These are phyloP conservation scores for Hansenula sp. DNA, from an alignment of 1,139 yeast genomes.

Conservation along the genomic window DNA sequence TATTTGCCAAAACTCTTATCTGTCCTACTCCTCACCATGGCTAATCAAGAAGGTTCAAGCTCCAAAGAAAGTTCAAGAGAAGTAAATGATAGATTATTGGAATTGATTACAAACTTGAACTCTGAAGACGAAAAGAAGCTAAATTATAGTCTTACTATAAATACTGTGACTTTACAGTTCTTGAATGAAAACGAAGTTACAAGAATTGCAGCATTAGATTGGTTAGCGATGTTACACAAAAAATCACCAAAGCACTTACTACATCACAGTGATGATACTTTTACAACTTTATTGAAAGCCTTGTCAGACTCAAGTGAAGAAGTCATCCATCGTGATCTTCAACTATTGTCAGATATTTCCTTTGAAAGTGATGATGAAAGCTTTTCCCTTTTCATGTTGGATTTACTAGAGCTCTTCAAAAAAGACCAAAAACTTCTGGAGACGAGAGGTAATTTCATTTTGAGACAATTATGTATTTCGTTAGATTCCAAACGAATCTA, in stretches of 20 bases:
- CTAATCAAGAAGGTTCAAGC: conserved; percentile 42
- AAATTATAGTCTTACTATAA: conserved; percentile 57
- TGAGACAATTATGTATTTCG: conserved; percentile 79
- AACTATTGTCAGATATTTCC: conserved; percentile 75
- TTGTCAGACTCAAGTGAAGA: conserved; percentile 83
- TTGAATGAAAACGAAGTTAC: conserved; percentile 75
- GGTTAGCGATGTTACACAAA: conserved; percentile 82
- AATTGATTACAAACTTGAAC: conserved; percentile 35
- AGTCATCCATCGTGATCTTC: conserved; percentile 75
- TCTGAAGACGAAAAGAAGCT: conserved; percentile 33
- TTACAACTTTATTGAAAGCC: conserved; percentile 75
- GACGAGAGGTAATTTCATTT: conserved; percentile 77
- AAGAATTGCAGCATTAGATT: conserved; percentile 80
- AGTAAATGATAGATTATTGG: conserved; percentile 48
- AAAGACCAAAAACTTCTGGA: conserved; percentile 60
- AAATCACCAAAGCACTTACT: conserved; percentile 63
- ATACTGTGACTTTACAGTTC: conserved; percentile 58
- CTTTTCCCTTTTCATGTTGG: conserved; percentile 72
- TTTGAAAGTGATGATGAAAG: conserved; percentile 74
- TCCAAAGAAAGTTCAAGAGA: conserved; percentile 50
- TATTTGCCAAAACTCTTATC: conserved; percentile 57
- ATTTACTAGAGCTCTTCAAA: conserved; percentile 66
- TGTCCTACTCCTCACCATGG: conserved; percentile 51
- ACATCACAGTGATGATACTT: conserved; percentile 61
- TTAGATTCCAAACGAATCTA: conserved; percentile 82